Conservation (phyloP, 2,329 filamentous ascomycete species). For the Calycina herbarum region DNA sequence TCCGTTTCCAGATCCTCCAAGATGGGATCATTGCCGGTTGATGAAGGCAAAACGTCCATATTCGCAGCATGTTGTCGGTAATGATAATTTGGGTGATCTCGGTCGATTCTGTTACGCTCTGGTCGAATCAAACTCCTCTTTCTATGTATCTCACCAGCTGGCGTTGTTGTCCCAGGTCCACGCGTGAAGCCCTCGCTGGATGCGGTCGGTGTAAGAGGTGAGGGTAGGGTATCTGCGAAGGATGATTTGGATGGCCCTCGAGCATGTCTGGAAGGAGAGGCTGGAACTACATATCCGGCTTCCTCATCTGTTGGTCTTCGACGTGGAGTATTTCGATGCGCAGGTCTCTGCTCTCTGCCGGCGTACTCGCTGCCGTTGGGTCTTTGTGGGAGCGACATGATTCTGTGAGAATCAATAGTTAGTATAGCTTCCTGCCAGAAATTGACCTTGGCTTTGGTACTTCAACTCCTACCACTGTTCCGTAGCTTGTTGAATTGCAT, state of each 20-base stretch:
- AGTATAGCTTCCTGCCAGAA: conserved; percentile 17
- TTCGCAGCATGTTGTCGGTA: conserved; percentile 93
- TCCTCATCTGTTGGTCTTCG: conserved; percentile 72
- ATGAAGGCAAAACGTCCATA: conserved; percentile 87
- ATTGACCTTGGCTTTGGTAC: conserved; percentile 16
- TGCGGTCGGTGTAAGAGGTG: conserved; percentile 47
- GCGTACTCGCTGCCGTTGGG: conserved; percentile 51
- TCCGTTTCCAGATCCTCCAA: conserved; percentile 71
- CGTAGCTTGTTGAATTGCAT: not conserved
- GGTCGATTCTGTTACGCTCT: conserved; percentile 81
- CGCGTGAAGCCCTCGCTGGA: conserved; percentile 49
- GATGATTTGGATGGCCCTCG: conserved; percentile 59
- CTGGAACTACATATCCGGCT: conserved; percentile 45
- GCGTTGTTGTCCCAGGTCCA: conserved; percentile 22
- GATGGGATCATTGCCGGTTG: conserved; percentile 88
- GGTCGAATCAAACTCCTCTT: conserved; percentile 90
- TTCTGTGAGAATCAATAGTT: conserved; percentile 25
- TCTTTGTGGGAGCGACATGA: conserved; percentile 59
- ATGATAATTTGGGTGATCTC: conserved; percentile 90
- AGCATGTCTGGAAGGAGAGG: conserved; percentile 41
- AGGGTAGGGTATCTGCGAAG: conserved; percentile 56
- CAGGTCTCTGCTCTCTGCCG: conserved; percentile 59
- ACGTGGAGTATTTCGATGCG: conserved; percentile 69
- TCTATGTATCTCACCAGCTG: conserved; percentile 51
- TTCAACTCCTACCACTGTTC: conserved; percentile 14